Base-by-base conservation (phyloP, 2,329 filamentous ascomycete species). In the Albifimbria verrucaria region DNA sequence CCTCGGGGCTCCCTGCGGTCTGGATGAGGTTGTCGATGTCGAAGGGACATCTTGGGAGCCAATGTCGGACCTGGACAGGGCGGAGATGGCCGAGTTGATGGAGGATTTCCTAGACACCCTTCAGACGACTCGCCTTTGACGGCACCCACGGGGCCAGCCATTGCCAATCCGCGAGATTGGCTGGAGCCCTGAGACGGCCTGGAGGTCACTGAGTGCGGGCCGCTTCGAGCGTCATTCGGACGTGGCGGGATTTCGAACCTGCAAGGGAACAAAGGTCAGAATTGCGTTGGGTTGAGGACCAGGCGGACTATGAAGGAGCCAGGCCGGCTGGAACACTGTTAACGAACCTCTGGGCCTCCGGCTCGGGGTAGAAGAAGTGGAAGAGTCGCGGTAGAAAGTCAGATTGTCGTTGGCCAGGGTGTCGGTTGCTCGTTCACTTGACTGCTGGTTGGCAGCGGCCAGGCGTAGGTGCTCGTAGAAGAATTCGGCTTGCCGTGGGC, bases 11-110 rank as follows among this genome's bases (percentile, higher is more conserved):
- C 49, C 93, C 94, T 23, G 92, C 92, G 26, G 91, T 84, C 63
- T 88, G 83, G 58, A 97, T 89, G 28, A 97, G 77, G 59, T 84
- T 82, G 36, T 84, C 84, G 62, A 96, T 88, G 64, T 97, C 92
- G 15, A 87, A 79, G 79, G 70, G 57, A 71, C 79, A 59, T 87
- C 85, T 46, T 81, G 77, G 1, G 83, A 78, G 23, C 75, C 78
- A 60, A 83, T 59, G 82, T 78, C 48, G 7, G 79, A 77, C 10
- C 76, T 78, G 7, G 90, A 90, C 48, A 90, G 79, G 10, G 84
- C 83, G 2, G 93, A 96, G 46, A 95, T 88, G n/a, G 90, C 89
- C 11, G 92, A 97, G 69, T 97, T 93, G 64, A 96, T 93, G 11
- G 93, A 97, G 3, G 89, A 89, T 52, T 89, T 96, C 63, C 92